A percentile compares a stretch with the other conserved stretches of the same genome.
phyloP scores from a whole-genome alignment of 371 early-diverging fungal genomes.

The Zopfochytrium polystomum region DNA sequence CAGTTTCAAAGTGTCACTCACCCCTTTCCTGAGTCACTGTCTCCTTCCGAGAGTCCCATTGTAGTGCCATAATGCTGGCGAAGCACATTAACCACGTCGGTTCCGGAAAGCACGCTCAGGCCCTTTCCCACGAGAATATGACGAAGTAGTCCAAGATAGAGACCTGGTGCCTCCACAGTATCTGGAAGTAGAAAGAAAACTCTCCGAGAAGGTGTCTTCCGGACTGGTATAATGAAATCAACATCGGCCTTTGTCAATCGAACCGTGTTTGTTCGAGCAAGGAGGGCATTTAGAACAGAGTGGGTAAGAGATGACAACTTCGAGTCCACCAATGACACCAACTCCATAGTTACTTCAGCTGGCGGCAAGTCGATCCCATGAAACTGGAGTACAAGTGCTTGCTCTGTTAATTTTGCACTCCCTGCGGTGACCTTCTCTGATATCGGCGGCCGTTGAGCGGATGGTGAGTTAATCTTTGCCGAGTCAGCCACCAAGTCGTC shows the following conservation, averaged over 20 bases:
- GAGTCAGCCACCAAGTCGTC: no score
- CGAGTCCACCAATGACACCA: conserved; percentile 64
- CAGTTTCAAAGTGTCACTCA: conserved; percentile 7
- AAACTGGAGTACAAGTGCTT: conserved; percentile 68
- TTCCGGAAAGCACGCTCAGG: conserved; percentile 52
- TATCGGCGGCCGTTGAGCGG: background rate
- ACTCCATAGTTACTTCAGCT: conserved; percentile 60
- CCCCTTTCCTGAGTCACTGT: no score
- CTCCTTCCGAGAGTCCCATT: no score
- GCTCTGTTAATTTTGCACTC: conserved; percentile 38
- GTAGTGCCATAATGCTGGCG: conserved; percentile 49
- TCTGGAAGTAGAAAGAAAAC: conserved; percentile 50
- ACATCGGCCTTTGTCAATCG: conserved; percentile 63
- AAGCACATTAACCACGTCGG: conserved; percentile 56
- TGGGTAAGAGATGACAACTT: conserved; percentile 62
- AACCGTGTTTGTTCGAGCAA: conserved; percentile 57
- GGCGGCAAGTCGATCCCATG: conserved; percentile 70
- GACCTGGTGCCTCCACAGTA: conserved; percentile 51
- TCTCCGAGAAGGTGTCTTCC: conserved; percentile 13
- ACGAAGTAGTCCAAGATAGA: conserved; percentile 48
- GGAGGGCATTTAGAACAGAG: conserved; percentile 62
- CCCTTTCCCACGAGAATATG: conserved; percentile 17
- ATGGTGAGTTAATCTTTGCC: conserved; percentile 16
- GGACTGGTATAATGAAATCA: conserved; percentile 44
- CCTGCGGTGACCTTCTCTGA: conserved; percentile 23